A percentile compares a stretch with the other conserved stretches of the same genome.
phyloP scores from a whole-genome alignment of 2,329 filamentous ascomycete species.

The Paracoccidioides brasiliensis region DNA sequence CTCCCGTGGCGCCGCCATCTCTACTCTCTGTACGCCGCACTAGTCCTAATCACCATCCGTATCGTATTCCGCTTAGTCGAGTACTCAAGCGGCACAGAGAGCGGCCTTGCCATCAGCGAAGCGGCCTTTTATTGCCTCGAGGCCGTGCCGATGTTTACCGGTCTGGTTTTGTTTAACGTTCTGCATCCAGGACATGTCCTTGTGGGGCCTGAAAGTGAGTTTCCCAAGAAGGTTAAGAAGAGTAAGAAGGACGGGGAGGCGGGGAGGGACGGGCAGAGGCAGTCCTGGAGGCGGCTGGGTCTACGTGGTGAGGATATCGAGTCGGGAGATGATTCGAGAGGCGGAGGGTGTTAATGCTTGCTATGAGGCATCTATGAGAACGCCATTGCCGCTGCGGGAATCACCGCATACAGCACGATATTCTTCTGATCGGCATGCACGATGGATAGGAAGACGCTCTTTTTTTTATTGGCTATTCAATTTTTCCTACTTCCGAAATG shows the following conservation, averaged over 20 bases:
- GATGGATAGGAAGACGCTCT: no score
- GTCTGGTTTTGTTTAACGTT: conserved; percentile 24
- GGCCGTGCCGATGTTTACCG: conserved; percentile 28
- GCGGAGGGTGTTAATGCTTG: neutral
- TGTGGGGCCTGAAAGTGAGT: conserved; percentile 18
- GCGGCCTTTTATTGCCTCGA: conserved; percentile 30
- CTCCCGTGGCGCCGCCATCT: conserved; percentile 28
- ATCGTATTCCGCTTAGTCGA: conserved; percentile 49
- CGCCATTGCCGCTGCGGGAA: neutral
- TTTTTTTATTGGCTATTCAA: neutral
- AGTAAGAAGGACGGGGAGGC: neutral
- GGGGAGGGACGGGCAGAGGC: neutral
- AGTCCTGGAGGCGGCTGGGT: neutral
- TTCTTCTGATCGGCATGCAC: no score
- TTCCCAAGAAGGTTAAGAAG: conserved; percentile 16
- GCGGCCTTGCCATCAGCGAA: conserved; percentile 28
- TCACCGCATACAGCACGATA: no score
- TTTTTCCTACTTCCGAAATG: neutral
- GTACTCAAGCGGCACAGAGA: conserved; percentile 39
- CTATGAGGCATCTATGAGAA: no score
- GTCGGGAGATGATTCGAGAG: neutral
- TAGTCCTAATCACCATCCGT: conserved; percentile 37
- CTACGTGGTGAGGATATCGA: neutral
- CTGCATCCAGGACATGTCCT: conserved; percentile 26
- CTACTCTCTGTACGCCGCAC: conserved; percentile 40